These are phyloP conservation scores for Castanea crenata DNA, from an alignment of 306 rosid genomes.

Conservation along the genomic window DNA sequence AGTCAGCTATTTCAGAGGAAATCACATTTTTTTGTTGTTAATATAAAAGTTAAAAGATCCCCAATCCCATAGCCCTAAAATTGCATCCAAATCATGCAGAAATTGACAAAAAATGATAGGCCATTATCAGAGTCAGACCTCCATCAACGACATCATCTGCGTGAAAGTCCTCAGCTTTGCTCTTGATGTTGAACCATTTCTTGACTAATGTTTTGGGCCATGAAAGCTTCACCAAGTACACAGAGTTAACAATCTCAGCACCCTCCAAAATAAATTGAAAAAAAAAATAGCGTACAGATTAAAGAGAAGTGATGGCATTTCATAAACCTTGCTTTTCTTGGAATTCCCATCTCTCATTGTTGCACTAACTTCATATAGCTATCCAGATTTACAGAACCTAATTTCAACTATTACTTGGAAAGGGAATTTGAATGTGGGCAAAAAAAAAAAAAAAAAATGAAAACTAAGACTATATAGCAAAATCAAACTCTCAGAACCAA, in stretches of 20 bases:
- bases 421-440: background rate
- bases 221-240: constrained; percentile 72
- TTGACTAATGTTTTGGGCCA: constrained; percentile 96
- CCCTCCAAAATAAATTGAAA: background rate
- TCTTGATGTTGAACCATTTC: constrained; percentile 96
- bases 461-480: background rate
- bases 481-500: background rate
- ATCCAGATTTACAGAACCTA: constrained; percentile 24
- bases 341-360: constrained; percentile 98
- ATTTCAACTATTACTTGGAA: constrained; percentile 12
- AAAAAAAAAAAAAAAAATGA: background rate
- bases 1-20: constrained; percentile 11
- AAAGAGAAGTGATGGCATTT: constrained; percentile 24
- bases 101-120: constrained; percentile 16
- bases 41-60: constrained; percentile 21
- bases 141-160: constrained; percentile 70
- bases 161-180: constrained; percentile 83
- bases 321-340: constrained; percentile 96
- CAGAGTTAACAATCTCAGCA: constrained; percentile 30
- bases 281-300: constrained; percentile 23
- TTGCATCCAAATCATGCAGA: constrained; percentile 29
- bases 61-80: constrained; percentile 26
- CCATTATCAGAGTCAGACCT: constrained; percentile 54
- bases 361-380: constrained; percentile 71
- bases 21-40: constrained; percentile 14